Evolutionary conservation across 2,329 filamentous ascomycete genomes (phyloP).

Genomic region (Scopulariopsis brevicaulis): DNA sequence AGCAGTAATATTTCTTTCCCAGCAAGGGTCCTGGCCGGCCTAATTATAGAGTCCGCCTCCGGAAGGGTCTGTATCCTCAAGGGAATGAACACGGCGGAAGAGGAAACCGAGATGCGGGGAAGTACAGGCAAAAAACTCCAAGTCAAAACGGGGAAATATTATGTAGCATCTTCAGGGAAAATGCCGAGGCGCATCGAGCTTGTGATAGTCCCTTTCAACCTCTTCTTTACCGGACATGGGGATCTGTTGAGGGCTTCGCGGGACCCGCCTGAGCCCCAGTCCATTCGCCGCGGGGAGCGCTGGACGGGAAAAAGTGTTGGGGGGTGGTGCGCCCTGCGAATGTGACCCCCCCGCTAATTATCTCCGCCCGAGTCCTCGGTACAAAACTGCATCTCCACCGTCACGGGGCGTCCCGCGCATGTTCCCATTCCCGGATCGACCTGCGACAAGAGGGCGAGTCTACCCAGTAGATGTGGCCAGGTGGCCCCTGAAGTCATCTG

Average conservation of each 20-base stretch:
- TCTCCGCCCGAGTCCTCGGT: too few relatives aligned
- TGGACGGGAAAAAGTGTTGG: neutral
- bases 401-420: too few relatives aligned
- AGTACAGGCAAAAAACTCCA: neutral
- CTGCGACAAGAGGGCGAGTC: too few relatives aligned
- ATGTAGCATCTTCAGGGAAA: neutral
- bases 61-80: too few relatives aligned
- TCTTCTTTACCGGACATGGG: neutral
- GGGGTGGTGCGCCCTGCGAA: neutral
- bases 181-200: neutral
- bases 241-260: neutral
- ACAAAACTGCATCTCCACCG: too few relatives aligned
- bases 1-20: neutral
- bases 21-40: too few relatives aligned
- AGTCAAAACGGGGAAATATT: neutral
- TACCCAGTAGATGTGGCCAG: too few relatives aligned
- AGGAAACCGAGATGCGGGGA: neutral
- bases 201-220: neutral
- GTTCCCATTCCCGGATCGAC: too few relatives aligned
- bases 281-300: neutral
- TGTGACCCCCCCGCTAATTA: neutral
- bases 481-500: too few relatives aligned
- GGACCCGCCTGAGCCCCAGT: neutral
- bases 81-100: too few relatives aligned
- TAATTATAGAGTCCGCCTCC: too few relatives aligned